Evolutionary conservation across 73 alveolate species (phyloP), one percentile per base, ranked within the genome.

Genomic region (Tetrahymena thermophila): DNA sequence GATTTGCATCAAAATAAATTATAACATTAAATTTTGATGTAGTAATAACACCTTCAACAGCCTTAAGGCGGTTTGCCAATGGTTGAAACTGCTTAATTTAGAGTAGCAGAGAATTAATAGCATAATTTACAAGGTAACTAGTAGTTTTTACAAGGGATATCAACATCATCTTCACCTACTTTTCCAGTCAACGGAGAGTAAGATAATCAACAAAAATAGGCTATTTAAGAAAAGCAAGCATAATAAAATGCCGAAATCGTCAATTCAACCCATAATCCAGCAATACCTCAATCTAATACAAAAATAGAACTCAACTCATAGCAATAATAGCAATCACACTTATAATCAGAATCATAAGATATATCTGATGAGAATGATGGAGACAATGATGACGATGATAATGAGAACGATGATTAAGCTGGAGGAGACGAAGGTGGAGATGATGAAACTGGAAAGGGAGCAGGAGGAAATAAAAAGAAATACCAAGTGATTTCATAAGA

Each of bases 401-500:
- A 71, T 13, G 89, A 71, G 25, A 31, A 71, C 11, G 89, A 71
- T 71, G 89, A 31, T 21, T 50, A 50, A 50, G 89, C 35, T 71
- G 89, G 37, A 13, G 89, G 89, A 25, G 89, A 71, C 23, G 89
- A 71, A n/a, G 89, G 40, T 25, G 89, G 89, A 28, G 89, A 71
- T 25, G 89, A 71, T 71, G 89, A 71, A 71, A 71, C 89, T 23
- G 89, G 89, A n/a, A 71, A 71, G 84, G 71, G 71, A 85, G 21
- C 94, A 25, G 71, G 71, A 3, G 71, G 35, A 13, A 93, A 93
- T 44, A 28, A 93, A 17, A 95, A 38, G 94, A 95, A 89, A 94
- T 95, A 95, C 35, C 93, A 89, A 38, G 97, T 95, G 2, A 95
- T 95, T 40, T 85, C 97, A 15, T 94, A 94, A 34, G 34, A 93